Base-by-base conservation (phyloP, 805 yeast genomes). In the Ogataea trehalophila region DNA sequence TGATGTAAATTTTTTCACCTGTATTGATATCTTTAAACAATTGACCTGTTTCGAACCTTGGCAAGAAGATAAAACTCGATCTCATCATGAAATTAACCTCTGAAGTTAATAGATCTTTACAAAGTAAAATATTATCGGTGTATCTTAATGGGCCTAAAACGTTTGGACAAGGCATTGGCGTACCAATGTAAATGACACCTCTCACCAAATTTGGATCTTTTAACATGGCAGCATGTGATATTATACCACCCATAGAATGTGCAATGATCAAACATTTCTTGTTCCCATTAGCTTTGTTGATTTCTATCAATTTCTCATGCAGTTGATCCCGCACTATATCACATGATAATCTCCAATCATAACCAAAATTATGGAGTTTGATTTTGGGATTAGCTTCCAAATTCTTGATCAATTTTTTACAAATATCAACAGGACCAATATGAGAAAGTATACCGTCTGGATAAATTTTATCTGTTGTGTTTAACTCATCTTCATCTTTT, bases 241-340 rank as follows among this genome's bases (percentile, higher is more conserved):
- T 76, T 33, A 91, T 61, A 0, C 97, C 97, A 45, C 97, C 97
- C 97, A 91, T 90, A 0, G 96, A 89, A 63, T 91, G 97, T 0
- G 94, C 94, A 44, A 91, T 79, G 1, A 91, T 80, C 23, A 84
- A 67, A 0, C 83, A 75, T 13, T 87, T 89, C 50, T 76, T 76
- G 16, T 79, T 80, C 0, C 76, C 77, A 37, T 59, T 57, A 23
- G 65, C 58, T 11, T 70, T 62, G 41, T 76, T 72, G 26, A 88
- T 67, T 6, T 70, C 59, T 17, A 57, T 52, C 15, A 87, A 62
- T 42, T 72, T 73, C n/a, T 72, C 65, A 33, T 66, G 67, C n/a
- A 91, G 68, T 51, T 80, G 73, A 6, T 67, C 61, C 13, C 86
- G 70, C 17, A 74, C 68, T 5, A 81, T 62, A 38, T 80, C 86